Conservation (phyloP, 257 asterid species). For the Penstemon newberryi region DNA sequence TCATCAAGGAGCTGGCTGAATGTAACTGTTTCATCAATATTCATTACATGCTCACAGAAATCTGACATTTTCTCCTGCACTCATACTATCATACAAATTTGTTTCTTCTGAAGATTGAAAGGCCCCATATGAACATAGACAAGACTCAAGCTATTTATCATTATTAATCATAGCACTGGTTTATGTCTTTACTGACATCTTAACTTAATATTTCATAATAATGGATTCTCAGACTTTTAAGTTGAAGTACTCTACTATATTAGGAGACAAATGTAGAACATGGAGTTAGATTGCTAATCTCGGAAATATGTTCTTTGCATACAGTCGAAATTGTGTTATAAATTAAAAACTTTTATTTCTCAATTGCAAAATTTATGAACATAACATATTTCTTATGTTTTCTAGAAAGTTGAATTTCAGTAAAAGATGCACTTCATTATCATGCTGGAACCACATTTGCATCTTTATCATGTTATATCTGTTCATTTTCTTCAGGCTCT, state of each 20-base stretch:
- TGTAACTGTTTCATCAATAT: not conserved
- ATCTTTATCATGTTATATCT: slow-evolving; percentile 19
- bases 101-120: slow-evolving; percentile 11
- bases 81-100: slow-evolving; percentile 4
- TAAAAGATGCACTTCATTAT: not conserved
- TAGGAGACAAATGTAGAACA: not conserved
- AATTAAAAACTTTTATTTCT: slow-evolving; percentile 1
- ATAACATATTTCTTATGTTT: slow-evolving; percentile 3
- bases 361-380: not conserved
- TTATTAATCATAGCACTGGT: slow-evolving; percentile 3
- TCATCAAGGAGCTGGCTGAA: not conserved
- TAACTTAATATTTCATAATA: not conserved
- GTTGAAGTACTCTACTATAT: not conserved
- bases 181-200: slow-evolving; percentile 1
- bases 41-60: not conserved
- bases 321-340: not conserved
- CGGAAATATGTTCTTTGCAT: not conserved
- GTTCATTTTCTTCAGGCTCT: slow-evolving; percentile 56
- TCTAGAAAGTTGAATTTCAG: slow-evolving; percentile 1
- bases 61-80: slow-evolving; percentile 7
- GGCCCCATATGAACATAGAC: slow-evolving; percentile 2
- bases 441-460: slow-evolving; percentile 20
- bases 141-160: not conserved
- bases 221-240: not conserved
- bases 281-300: slow-evolving; percentile 18